Conservation (phyloP, 2,329 filamentous ascomycete species). For the Alternaria dauci region DNA sequence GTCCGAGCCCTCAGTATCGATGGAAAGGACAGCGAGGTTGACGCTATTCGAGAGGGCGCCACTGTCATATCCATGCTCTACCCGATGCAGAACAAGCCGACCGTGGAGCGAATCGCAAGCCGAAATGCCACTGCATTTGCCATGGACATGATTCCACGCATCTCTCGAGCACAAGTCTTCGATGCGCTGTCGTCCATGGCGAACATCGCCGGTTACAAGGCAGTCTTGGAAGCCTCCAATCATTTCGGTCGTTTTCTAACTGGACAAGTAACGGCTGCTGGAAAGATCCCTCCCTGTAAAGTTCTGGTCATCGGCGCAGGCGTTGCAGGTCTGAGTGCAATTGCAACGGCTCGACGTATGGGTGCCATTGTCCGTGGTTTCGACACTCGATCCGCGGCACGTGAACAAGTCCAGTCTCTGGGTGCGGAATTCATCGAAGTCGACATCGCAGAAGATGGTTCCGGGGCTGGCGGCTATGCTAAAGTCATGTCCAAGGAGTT, state of each 20-base stretch:
- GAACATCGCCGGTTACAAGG: constrained; percentile 93
- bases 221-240: constrained; percentile 87
- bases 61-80: constrained; percentile 86
- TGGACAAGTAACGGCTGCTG: constrained; percentile 88
- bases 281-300: constrained; percentile 86
- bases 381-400: constrained; percentile 85
- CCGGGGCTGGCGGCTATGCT: constrained; percentile 84
- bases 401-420: constrained; percentile 89
- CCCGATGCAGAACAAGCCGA: constrained; percentile 77
- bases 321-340: constrained; percentile 87
- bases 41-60: constrained; percentile 71
- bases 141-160: constrained; percentile 92
- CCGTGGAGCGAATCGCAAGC: constrained; percentile 76
- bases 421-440: constrained; percentile 92
- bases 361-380: constrained; percentile 91
- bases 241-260: constrained; percentile 88
- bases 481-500: constrained; percentile 97
- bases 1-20: constrained; percentile 75
- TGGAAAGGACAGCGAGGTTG: constrained; percentile 69
- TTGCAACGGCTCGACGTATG: constrained; percentile 82
- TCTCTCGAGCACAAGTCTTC: constrained; percentile 87
- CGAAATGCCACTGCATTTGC: constrained; percentile 80
- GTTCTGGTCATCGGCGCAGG: constrained; percentile 90
- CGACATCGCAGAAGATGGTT: constrained; percentile 82
- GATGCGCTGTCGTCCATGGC: constrained; percentile 93